These are phyloP conservation scores for Mucor circinelloides DNA, from an alignment of 371 early-diverging fungal species.

Conservation along the genomic window DNA sequence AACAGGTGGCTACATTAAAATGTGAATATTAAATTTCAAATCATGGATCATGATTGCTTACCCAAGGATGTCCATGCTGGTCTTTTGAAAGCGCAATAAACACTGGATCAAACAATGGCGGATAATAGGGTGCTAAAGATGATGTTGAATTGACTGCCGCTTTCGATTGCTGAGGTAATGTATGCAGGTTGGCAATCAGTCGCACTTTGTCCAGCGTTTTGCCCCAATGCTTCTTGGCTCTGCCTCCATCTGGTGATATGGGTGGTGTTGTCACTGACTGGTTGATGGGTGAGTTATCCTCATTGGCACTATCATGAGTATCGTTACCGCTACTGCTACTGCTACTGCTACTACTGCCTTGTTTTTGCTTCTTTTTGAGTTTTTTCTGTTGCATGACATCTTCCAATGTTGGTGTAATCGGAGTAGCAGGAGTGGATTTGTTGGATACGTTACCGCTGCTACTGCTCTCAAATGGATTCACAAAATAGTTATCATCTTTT, in stretches of 20 bases:
- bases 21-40: background rate
- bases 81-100: conserved; percentile 42
- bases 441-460: background rate
- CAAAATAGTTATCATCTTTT: conserved; percentile 2
- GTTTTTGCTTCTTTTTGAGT: background rate
- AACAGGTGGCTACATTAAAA: conserved; percentile 43
- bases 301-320: background rate
- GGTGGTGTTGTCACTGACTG: background rate
- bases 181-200: conserved; percentile 41
- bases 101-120: conserved; percentile 45
- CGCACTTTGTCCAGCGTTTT: conserved; percentile 50
- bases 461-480: conserved; percentile 4
- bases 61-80: conserved; percentile 40
- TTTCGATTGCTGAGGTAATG: conserved; percentile 11
- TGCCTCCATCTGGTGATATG: background rate
- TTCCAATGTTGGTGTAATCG: background rate
- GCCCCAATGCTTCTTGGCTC: conserved; percentile 40
- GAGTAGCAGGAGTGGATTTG: background rate
- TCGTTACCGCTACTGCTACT: background rate
- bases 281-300: background rate
- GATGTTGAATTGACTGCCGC: background rate
- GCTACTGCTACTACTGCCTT: background rate
- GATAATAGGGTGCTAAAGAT: conserved; percentile 38
- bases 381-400: background rate
- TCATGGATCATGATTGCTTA: conserved; percentile 11